A percentile compares a stretch with the other conserved stretches of the same genome.
phyloP scores from a whole-genome alignment of 805 yeast genomes.

The Pichia deserticola region DNA sequence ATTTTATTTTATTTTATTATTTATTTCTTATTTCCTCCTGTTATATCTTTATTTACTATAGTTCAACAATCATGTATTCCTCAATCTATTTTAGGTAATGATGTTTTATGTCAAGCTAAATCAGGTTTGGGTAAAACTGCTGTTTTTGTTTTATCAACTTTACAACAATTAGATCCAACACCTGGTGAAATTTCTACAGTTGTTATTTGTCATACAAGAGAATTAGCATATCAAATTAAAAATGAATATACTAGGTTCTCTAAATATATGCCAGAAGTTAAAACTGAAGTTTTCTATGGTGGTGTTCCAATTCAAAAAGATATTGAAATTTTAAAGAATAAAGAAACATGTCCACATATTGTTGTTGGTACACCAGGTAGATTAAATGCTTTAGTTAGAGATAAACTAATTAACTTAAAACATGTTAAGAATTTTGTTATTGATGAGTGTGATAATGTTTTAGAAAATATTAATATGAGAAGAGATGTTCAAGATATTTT shows the following conservation, averaged over 20 bases:
- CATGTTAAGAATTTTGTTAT: constrained; percentile 90
- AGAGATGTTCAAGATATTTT: constrained; percentile 97
- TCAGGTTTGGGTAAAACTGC: constrained; percentile 99
- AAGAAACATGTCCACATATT: constrained; percentile 92
- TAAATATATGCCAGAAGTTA: constrained; percentile 96
- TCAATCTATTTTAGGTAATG: constrained; percentile 95
- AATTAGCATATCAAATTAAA: constrained; percentile 95
- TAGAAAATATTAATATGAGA: constrained; percentile 85
- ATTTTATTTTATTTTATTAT: neutral
- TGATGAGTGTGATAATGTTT: constrained; percentile 97
- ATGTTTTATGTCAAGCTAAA: constrained; percentile 97
- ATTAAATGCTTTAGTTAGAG: constrained; percentile 87
- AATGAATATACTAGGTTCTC: constrained; percentile 97
- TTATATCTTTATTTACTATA: constrained; percentile 18
- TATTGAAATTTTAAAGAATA: constrained; percentile 78
- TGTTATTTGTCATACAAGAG: constrained; percentile 97
- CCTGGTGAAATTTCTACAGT: constrained; percentile 94
- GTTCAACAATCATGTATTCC: constrained; percentile 99
- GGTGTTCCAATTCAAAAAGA: constrained; percentile 85
- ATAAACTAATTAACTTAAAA: constrained; percentile 77
- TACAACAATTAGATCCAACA: constrained; percentile 95
- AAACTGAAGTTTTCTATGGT: constrained; percentile 95
- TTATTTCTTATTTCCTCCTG: neutral
- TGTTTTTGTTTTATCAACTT: constrained; percentile 89
- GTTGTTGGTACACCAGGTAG: constrained; percentile 99